Evolutionary conservation across 306 rosid genomes (phyloP).

Genomic region (Vicia villosa): DNA sequence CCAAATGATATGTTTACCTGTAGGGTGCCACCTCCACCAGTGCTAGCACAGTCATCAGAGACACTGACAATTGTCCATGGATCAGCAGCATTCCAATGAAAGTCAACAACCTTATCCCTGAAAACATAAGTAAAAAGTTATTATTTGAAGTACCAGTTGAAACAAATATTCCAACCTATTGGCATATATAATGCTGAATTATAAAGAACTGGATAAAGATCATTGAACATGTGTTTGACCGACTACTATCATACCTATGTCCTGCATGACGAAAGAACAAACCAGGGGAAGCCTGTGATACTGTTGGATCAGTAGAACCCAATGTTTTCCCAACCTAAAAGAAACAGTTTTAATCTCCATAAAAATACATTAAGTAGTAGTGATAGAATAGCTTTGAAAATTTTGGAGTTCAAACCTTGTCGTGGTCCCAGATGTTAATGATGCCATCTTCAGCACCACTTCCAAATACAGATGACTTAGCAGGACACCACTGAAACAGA

Average conservation of each 20-base stretch:
- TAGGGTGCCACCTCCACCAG: slow-evolving; percentile 85
- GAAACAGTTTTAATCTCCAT: slow-evolving; percentile 9
- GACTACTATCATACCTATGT: slow-evolving; percentile 47
- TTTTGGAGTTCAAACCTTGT: slow-evolving; percentile 55
- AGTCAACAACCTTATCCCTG: slow-evolving; percentile 96
- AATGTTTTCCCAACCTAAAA: slow-evolving; percentile 49
- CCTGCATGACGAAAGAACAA: slow-evolving; percentile 62
- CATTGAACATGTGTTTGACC: background rate
- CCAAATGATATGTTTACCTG: slow-evolving; percentile 59
- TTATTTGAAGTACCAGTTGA: background rate
- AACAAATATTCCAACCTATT: slow-evolving; percentile 18
- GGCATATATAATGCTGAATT: slow-evolving; percentile 1
- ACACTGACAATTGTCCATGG: slow-evolving; percentile 98
- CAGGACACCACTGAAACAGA: slow-evolving; percentile 86
- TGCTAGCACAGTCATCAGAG: slow-evolving; percentile 91
- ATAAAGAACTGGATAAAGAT: slow-evolving; percentile 19
- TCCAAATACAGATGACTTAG: slow-evolving; percentile 88
- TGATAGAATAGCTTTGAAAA: slow-evolving; percentile 17
- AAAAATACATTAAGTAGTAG: background rate
- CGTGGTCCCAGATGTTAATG: slow-evolving; percentile 88
- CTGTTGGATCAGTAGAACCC: slow-evolving; percentile 39
- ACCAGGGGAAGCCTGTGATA: slow-evolving; percentile 40
- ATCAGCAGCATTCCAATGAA: slow-evolving; percentile 91
- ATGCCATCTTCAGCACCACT: slow-evolving; percentile 97
- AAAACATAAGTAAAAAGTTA: slow-evolving; percentile 7